These are phyloP conservation scores for Polyplosphaeria fusca DNA, from an alignment of 495 filamentous ascomycete genomes.

Conservation along the genomic window DNA sequence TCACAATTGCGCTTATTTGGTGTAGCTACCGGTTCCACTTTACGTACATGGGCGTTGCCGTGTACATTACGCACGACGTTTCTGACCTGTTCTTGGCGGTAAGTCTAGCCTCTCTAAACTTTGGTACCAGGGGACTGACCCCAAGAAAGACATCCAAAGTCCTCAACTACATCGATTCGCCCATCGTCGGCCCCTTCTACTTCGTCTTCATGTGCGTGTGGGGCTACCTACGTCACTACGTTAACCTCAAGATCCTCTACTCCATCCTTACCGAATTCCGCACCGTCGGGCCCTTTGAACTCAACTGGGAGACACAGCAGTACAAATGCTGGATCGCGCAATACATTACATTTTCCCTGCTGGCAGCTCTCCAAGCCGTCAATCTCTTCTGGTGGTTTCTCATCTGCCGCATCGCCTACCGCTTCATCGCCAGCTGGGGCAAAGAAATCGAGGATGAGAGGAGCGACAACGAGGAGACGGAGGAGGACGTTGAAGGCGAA, in stretches of 20 bases:
- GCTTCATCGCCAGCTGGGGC: conserved; percentile 29
- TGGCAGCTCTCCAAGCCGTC: conserved; percentile 40
- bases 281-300: conserved; percentile 71
- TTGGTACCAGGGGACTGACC: neutral
- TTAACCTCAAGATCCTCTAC: conserved; percentile 85
- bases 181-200: conserved; percentile 78
- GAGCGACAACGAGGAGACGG: conserved; percentile 42
- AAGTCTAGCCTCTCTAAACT: conserved; percentile 42
- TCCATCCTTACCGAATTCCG: conserved; percentile 82
- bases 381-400: conserved; percentile 45
- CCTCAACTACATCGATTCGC: conserved; percentile 84
- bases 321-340: conserved; percentile 46
- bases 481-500: conserved; percentile 30
- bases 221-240: conserved; percentile 88
- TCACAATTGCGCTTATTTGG: conserved; percentile 82
- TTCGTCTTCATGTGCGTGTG: conserved; percentile 76
- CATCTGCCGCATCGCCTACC: conserved; percentile 37
- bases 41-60: conserved; percentile 93
- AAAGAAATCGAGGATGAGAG: conserved; percentile 38
- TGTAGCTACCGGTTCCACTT: conserved; percentile 97
- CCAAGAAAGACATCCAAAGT: conserved; percentile 86
- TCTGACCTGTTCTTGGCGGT: conserved; percentile 96
- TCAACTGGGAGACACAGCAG: conserved; percentile 44
- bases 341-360: conserved; percentile 39
- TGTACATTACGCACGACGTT: conserved; percentile 96